Evolutionary conservation across 139 green algal genomes (phyloP), one percentile per base, ranked within the genome.

Genomic region (Edaphochlamys debaryana): DNA sequence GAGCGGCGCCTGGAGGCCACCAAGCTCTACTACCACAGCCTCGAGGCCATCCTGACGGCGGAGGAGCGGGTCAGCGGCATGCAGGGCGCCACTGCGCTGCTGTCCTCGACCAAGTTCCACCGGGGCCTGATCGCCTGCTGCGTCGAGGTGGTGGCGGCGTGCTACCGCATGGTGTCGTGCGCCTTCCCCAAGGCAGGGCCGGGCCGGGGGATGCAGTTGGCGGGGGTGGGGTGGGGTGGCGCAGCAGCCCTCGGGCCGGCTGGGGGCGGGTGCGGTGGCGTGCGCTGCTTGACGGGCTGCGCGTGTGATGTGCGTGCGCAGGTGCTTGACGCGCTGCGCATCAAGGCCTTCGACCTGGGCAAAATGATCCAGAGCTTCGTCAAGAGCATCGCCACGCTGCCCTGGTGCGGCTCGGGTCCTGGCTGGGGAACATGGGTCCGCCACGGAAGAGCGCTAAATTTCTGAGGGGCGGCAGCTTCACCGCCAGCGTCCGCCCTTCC

Each of bases 341-440:
- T 96, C 23, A 88, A 89, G 25, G 87, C 94, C 3, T 98, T 98
- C 87, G 94, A 97, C 85, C 52, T 97, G n/a, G 88, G 62, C 64
- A 97, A 95, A 86, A 82, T 96, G 27, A 87, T 96, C 37, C 86
- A 91, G 22, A 62, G 86, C 0, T 95, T 97, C 76, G 90, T 97
- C 3, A 81, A 75, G 30, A 74, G 91, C 63, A 64, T 91, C 62
- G 69, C 86, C 1, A 68, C 36, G 3, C 30, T 96, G 81, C 92
- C 92, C 9, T 63, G 82, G 87, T 82, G 71, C 25, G 73, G 48
- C 40, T 13, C 19, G 67, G 15, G 34, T 19, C 38, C 17, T 20
- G 56, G 9, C n/a, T n/a, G n/a, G n/a, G n/a, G n/a, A n/a, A n/a
- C n/a, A n/a, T n/a, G n/a, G n/a, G n/a, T n/a, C n/a, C n/a, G n/a